These are phyloP conservation scores for Musa itinerans DNA, from an alignment of 176 grass and related monocot species.

Conservation along the genomic window DNA sequence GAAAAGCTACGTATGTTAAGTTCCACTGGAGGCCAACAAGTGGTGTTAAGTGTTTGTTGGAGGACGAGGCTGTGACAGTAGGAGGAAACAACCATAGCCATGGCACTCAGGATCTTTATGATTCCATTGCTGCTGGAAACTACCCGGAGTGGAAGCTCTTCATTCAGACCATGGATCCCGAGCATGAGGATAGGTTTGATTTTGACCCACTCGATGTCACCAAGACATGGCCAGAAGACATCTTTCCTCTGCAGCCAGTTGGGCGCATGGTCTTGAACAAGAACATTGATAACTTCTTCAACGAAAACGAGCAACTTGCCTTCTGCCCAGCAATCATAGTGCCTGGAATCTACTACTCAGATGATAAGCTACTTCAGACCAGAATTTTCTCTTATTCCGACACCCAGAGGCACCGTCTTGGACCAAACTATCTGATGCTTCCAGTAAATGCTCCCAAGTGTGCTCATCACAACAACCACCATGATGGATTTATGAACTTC, in stretches of 20 bases:
- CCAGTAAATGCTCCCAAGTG: conserved; percentile 85
- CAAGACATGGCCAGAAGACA: conserved; percentile 94
- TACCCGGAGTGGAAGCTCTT: conserved; percentile 88
- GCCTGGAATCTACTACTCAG: conserved; percentile 86
- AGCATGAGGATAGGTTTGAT: conserved; percentile 56
- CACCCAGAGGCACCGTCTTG: conserved; percentile 77
- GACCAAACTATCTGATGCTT: conserved; percentile 87
- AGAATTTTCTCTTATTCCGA: conserved; percentile 98
- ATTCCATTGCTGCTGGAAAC: conserved; percentile 79
- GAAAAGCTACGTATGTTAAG: conserved; percentile 86
- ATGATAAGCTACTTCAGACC: conserved; percentile 97
- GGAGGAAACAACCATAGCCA: conserved; percentile 95
- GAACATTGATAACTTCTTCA: conserved; percentile 95
- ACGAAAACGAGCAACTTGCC: conserved; percentile 96
- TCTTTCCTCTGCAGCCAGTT: conserved; percentile 82
- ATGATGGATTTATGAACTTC: conserved; percentile 94
- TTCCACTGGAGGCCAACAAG: conserved; percentile 98
- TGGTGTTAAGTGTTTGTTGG: conserved; percentile 61
- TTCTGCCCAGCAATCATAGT: conserved; percentile 79
- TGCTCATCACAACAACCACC: conserved; percentile 94
- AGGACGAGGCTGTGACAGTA: conserved; percentile 73
- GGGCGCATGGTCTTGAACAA: conserved; percentile 82
- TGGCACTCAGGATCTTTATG: conserved; percentile 78
- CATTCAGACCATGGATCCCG: conserved; percentile 79
- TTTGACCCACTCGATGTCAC: conserved; percentile 96